Evolutionary conservation across 1,284 basidiomycete genomes (phyloP).

Genomic region (Marasmius oreades): DNA sequence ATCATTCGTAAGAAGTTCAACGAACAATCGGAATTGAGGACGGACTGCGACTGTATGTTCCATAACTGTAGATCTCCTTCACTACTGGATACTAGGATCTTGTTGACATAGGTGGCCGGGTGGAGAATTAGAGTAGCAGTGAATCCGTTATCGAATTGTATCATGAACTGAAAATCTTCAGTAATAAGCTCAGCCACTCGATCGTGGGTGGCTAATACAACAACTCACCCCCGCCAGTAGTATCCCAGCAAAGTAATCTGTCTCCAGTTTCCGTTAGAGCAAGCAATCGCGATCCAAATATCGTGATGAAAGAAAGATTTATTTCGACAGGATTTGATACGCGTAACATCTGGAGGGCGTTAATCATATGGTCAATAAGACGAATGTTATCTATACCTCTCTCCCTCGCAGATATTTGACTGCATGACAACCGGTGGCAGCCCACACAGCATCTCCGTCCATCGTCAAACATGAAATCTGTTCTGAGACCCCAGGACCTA

Average conservation of each 20-base stretch:
- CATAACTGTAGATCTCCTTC: slow-evolving; percentile 89
- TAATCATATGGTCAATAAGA: slow-evolving; percentile 12
- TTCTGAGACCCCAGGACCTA: slow-evolving; percentile 77
- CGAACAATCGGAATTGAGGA: slow-evolving; percentile 15
- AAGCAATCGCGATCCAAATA: slow-evolving; percentile 81
- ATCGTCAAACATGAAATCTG: slow-evolving; percentile 77
- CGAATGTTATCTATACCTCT: slow-evolving; percentile 51
- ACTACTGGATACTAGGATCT: slow-evolving; percentile 82
- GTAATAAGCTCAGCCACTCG: slow-evolving; percentile 3
- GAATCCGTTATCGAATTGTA: slow-evolving; percentile 78
- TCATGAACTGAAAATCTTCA: slow-evolving; percentile 54
- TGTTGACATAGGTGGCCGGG: slow-evolving; percentile 97
- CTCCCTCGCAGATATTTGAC: slow-evolving; percentile 87
- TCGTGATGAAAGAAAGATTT: slow-evolving; percentile 56
- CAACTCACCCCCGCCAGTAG: slow-evolving; percentile 50
- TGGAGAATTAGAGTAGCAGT: slow-evolving; percentile 85
- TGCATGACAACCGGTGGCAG: slow-evolving; percentile 64
- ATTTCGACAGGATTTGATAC: slow-evolving; percentile 63
- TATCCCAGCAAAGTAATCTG: slow-evolving; percentile 82
- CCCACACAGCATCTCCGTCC: slow-evolving; percentile 87
- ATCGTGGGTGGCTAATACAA: slow-evolving; percentile 1
- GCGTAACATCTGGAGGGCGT: slow-evolving; percentile 41
- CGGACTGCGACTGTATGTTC: slow-evolving; percentile 86
- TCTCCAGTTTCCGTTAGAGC: slow-evolving; percentile 79
- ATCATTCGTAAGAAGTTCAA: slow-evolving; percentile 4